Percentiles rank a stretch among this genome's conserved stretches.
Evolutionary conservation across 441 rosid species (phyloP).

Genomic region (Isatis lusitanica): DNA sequence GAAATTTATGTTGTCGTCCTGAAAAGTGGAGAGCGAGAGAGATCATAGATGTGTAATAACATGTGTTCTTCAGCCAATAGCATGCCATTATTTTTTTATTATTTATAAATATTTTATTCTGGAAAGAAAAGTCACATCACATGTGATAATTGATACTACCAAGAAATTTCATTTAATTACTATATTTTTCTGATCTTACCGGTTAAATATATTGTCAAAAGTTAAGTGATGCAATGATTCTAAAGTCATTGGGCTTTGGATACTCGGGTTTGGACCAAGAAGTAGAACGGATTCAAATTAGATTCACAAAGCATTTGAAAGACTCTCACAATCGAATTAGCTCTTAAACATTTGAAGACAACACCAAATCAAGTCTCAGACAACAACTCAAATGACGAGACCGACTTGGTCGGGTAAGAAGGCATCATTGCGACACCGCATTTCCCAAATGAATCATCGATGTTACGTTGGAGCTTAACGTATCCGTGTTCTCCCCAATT

Average conservation of each 20-base stretch:
- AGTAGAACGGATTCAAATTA: no score
- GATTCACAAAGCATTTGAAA: no score
- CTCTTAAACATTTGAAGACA: background rate
- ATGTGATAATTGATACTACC: background rate
- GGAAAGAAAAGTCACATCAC: background rate
- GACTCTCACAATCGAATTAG: no score
- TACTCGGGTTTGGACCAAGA: no score
- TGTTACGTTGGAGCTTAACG: conserved; percentile 51
- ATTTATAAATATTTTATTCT: background rate
- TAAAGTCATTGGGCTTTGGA: no score
- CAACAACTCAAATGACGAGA: conserved; percentile 1
- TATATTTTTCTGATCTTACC: background rate
- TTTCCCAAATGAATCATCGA: conserved; percentile 40
- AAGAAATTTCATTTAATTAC: background rate
- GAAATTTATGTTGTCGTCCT: background rate
- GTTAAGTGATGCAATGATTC: background rate
- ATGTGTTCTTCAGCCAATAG: background rate
- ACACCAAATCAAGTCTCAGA: conserved; percentile 7
- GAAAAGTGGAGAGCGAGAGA: background rate
- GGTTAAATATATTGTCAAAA: background rate
- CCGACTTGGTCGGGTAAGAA: conserved; percentile 52
- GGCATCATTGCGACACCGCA: conserved; percentile 60
- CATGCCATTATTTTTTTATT: background rate
- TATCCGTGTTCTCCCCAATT: conserved; percentile 65
- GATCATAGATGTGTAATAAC: background rate